Evolutionary conservation across 108 stramenopile genomes (phyloP).

Genomic region (Parietichytrium sp.): DNA sequence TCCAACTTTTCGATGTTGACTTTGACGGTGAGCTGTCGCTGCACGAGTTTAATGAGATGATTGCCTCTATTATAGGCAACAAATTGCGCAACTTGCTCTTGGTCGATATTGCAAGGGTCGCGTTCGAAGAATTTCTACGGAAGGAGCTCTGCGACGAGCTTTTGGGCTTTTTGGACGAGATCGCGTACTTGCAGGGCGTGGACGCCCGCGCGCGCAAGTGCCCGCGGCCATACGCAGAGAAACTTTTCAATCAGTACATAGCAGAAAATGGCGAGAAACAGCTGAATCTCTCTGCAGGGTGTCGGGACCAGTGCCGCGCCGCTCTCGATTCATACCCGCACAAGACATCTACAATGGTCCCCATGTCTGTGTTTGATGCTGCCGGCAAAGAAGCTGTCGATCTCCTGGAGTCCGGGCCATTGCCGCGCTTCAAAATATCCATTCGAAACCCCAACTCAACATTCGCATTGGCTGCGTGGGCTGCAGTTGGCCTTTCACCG

Average conservation of each 20-base stretch:
- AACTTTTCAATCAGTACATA: background rate
- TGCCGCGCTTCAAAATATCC: conserved; percentile 1
- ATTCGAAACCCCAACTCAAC: background rate
- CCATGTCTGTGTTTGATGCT: background rate
- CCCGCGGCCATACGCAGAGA: background rate
- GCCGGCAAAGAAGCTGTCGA: background rate
- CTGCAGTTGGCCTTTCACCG: background rate
- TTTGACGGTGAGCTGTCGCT: background rate
- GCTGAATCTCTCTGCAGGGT: background rate
- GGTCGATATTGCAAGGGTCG: background rate
- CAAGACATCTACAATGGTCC: no score
- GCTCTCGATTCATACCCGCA: background rate
- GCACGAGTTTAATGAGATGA: background rate
- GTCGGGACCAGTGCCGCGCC: background rate
- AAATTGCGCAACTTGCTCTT: background rate
- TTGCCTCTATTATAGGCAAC: background rate
- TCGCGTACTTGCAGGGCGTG: background rate
- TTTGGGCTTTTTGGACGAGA: background rate
- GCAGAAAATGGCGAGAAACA: background rate
- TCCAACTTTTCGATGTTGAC: conserved; percentile 4
- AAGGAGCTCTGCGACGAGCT: background rate
- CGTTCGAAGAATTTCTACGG: background rate
- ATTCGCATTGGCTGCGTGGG: background rate
- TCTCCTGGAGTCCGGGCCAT: background rate
- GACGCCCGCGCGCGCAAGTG: background rate